phyloP scores from a whole-genome alignment of 2,329 filamentous ascomycete genomes.

The Colletotrichum sp. region DNA sequence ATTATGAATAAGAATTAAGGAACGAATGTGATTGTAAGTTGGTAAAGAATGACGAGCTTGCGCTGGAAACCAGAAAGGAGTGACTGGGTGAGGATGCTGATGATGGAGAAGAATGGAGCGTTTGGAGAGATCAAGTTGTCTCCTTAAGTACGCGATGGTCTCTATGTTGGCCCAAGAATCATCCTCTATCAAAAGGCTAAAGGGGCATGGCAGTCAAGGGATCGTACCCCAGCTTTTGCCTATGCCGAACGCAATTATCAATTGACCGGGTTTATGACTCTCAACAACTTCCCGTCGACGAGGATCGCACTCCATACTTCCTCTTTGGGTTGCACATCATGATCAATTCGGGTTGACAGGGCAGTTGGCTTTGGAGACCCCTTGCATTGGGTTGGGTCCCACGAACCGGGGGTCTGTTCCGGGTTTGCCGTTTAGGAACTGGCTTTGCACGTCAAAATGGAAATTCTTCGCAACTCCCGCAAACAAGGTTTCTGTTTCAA shows the following conservation, averaged over 20 bases:
- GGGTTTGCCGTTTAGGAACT: background rate
- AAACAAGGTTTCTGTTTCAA: background rate
- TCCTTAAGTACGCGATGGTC: background rate
- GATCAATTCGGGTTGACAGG: background rate
- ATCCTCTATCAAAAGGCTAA: background rate
- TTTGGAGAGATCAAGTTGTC: background rate
- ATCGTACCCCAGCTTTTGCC: background rate
- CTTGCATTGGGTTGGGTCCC: background rate
- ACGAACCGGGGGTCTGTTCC: background rate
- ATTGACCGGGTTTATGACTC: background rate
- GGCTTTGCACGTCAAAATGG: background rate
- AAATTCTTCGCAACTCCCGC: background rate
- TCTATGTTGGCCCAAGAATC: background rate
- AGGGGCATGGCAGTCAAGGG: background rate
- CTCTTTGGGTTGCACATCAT: background rate
- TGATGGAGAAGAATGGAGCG: background rate
- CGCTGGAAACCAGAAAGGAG: background rate
- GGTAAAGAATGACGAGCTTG: background rate
- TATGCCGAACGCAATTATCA: background rate
- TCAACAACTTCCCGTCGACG: background rate
- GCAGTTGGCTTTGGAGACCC: background rate
- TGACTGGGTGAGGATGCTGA: constrained; percentile 16
- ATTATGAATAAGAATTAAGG: background rate
- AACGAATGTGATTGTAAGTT: constrained; percentile 1
- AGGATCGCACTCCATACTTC: background rate